A percentile compares a stretch with the other conserved stretches of the same genome.
phyloP scores from a whole-genome alignment of 2,329 filamentous ascomycete genomes.

The Celoporthe dispersa region DNA sequence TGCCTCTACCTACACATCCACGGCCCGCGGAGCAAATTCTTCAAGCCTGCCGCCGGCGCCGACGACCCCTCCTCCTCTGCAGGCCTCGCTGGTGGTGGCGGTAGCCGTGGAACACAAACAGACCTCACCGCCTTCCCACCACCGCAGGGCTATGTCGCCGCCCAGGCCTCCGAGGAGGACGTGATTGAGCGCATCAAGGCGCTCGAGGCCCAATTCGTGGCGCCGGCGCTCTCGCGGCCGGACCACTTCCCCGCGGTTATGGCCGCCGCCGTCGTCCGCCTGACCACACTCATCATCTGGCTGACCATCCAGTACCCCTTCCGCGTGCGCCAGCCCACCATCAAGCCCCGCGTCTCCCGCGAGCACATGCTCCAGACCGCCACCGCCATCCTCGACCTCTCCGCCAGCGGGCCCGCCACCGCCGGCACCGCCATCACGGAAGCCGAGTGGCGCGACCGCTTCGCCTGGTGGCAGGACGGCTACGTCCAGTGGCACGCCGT shows the following conservation, averaged over 20 bases:
- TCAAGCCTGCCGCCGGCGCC: constrained; percentile 26
- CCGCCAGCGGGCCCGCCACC: constrained; percentile 37
- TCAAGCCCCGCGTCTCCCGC: constrained; percentile 41
- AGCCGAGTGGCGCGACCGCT: constrained; percentile 38
- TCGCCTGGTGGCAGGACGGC: constrained; percentile 52
- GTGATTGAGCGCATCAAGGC: constrained; percentile 45
- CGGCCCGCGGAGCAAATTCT: constrained; percentile 37
- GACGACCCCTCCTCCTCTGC: constrained; percentile 6
- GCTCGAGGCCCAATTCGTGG: constrained; percentile 47
- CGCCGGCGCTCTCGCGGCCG: constrained; percentile 37
- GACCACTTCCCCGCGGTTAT: constrained; percentile 41
- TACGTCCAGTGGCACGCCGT: constrained; percentile 62
- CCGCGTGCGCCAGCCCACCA: constrained; percentile 37
- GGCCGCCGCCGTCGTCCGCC: constrained; percentile 45
- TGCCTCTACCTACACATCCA: constrained; percentile 45
- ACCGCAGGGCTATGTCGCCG: constrained; percentile 10
- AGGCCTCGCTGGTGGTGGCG: not conserved
- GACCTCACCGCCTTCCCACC: not conserved
- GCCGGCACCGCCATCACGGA: constrained; percentile 37
- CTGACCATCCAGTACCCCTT: constrained; percentile 51
- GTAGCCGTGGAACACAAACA: not conserved
- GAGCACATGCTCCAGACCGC: constrained; percentile 52
- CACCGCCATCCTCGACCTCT: constrained; percentile 50
- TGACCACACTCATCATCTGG: constrained; percentile 53
- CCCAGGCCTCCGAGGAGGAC: constrained; percentile 43